These are phyloP conservation scores for Solanum clarkiae DNA, from an alignment of 257 asterid genomes.

Conservation along the genomic window DNA sequence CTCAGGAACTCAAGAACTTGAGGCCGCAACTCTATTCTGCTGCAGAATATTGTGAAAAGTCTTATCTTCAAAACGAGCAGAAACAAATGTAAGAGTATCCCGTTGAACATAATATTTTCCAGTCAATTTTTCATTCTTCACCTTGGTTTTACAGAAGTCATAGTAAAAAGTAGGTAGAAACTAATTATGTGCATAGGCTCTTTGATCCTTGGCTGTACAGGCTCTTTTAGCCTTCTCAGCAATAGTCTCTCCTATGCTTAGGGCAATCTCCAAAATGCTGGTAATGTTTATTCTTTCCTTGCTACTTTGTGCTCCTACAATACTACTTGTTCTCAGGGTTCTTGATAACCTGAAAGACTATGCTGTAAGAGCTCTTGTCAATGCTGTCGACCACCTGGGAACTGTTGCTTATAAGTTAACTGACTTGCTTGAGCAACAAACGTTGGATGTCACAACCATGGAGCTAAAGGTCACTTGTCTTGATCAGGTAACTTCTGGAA, in stretches of 20 bases:
- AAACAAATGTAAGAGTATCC: conserved; percentile 60
- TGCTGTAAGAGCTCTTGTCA: conserved; percentile 84
- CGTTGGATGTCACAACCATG: conserved; percentile 53
- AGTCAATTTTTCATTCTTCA: neutral
- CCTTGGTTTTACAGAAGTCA: neutral
- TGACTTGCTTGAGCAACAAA: conserved; percentile 71
- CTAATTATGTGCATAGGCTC: neutral
- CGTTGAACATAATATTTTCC: neutral
- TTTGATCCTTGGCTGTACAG: neutral
- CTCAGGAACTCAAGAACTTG: conserved; percentile 86
- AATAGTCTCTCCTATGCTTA: neutral
- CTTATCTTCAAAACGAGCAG: conserved; percentile 77
- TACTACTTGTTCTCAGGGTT: conserved; percentile 37
- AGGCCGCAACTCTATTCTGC: conserved; percentile 94
- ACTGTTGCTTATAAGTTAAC: conserved; percentile 87
- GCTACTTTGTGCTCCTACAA: neutral
- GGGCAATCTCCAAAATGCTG: neutral
- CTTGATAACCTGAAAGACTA: conserved; percentile 86
- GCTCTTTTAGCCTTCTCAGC: neutral
- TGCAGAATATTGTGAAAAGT: conserved; percentile 90
- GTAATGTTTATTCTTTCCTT: neutral
- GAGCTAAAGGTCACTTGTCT: conserved; percentile 55
- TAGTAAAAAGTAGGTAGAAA: neutral
- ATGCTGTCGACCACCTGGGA: conserved; percentile 92
- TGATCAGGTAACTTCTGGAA: conserved; percentile 44